Conservation (phyloP, 768 basidiomycete genomes). For the Leccinum subgranulosum region DNA sequence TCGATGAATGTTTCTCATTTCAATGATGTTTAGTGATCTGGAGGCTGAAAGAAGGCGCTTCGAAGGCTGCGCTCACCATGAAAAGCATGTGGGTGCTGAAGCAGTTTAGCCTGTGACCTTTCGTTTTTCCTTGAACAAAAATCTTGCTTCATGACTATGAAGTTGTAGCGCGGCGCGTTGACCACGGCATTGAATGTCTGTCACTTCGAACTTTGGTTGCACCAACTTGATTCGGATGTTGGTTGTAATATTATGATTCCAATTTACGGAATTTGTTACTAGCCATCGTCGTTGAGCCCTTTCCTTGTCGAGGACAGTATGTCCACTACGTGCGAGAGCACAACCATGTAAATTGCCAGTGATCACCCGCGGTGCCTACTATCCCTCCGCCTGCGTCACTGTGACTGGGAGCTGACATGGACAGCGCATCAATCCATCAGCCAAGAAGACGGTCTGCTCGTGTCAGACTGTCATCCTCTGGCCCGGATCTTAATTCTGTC, state of each 20-base stretch:
- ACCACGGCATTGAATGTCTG: neutral
- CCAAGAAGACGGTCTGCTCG: too few species aligned
- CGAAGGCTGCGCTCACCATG: constrained; percentile 2
- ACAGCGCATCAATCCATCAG: too few species aligned
- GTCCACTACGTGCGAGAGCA: too few species aligned
- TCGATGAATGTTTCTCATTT: neutral
- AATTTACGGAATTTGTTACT: neutral
- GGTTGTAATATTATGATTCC: neutral
- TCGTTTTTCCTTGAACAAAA: neutral
- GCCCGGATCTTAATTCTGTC: too few species aligned
- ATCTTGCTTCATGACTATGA: neutral
- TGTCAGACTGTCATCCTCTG: too few species aligned
- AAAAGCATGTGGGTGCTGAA: neutral
- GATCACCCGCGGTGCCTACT: too few species aligned
- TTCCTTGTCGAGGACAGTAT: too few species aligned
- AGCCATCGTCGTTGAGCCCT: too few species aligned
- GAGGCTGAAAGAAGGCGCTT: constrained; percentile 16
- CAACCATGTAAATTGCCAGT: too few species aligned
- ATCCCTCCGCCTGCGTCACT: too few species aligned
- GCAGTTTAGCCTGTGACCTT: constrained; percentile 11
- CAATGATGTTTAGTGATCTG: constrained; percentile 7
- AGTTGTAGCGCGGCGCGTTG: neutral
- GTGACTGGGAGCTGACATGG: too few species aligned
- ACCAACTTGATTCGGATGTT: neutral
- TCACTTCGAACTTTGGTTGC: neutral